A percentile compares a stretch with the other conserved stretches of the same genome.
Evolutionary conservation across 441 rosid genomes (phyloP).

Genomic region (Arabidopsis hybrid): DNA sequence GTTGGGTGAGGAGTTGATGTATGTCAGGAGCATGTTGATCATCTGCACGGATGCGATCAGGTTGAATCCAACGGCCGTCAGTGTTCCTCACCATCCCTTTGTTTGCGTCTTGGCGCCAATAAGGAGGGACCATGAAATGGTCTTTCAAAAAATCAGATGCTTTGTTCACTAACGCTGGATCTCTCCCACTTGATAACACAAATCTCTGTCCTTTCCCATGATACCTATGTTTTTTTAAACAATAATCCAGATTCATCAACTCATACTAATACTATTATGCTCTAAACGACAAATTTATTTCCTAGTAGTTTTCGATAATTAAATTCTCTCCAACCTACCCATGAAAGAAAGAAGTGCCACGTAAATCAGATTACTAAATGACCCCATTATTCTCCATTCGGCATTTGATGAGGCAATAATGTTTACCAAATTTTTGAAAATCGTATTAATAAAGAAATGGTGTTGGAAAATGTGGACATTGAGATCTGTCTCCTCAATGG

Average conservation of each 20-base stretch:
- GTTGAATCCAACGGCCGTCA: constrained; percentile 86
- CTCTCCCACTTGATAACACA: constrained; percentile 74
- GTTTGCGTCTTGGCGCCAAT: constrained; percentile 82
- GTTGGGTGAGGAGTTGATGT: constrained; percentile 52
- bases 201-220: constrained; percentile 84
- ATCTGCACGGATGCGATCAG: constrained; percentile 71
- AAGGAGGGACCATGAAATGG: constrained; percentile 80
- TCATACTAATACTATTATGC: not conserved
- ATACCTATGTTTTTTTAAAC: constrained; percentile 50
- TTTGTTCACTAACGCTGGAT: constrained; percentile 86
- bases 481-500: constrained; percentile 3
- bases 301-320: not conserved
- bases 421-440: not conserved
- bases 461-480: constrained; percentile 22
- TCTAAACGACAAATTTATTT: not conserved
- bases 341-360: constrained; percentile 4
- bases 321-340: not conserved
- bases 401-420: not conserved
- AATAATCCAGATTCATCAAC: not conserved
- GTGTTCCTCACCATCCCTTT: constrained; percentile 71
- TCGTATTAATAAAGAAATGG: not conserved
- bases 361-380: constrained; percentile 3
- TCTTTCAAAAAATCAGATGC: constrained; percentile 76
- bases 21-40: constrained; percentile 68
- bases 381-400: not conserved